Evolutionary conservation across 2,329 filamentous ascomycete genomes (phyloP).

Genomic region (Colletotrichum spaethianum): DNA sequence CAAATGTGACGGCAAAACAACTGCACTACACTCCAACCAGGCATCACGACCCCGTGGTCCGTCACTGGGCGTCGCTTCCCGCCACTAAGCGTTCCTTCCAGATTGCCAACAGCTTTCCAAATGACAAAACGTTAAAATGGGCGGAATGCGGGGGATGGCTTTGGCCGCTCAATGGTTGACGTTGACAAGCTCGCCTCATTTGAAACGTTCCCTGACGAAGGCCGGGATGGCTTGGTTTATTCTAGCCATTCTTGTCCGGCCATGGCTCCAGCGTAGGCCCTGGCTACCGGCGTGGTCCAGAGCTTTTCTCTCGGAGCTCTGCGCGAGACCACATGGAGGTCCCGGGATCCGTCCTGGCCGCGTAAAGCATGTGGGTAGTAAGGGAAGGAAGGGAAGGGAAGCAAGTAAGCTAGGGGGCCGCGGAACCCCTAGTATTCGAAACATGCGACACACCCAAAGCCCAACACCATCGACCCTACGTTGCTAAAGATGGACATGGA

Average conservation of each 20-base stretch:
- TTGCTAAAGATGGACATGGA: slow-evolving; percentile 39
- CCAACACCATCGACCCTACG: slow-evolving; percentile 15
- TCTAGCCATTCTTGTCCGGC: slow-evolving; percentile 6
- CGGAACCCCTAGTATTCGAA: slow-evolving; percentile 39
- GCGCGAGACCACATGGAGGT: neutral
- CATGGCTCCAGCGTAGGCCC: slow-evolving; percentile 1
- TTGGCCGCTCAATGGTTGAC: slow-evolving; percentile 20
- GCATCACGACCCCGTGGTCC: neutral
- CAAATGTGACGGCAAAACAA: neutral
- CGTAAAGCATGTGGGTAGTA: neutral
- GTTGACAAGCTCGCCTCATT: slow-evolving; percentile 11
- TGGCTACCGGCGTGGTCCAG: slow-evolving; percentile 11
- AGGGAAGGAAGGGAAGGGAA: slow-evolving; percentile 2
- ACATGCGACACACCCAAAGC: slow-evolving; percentile 27
- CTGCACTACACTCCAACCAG: neutral
- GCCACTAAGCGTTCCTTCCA: neutral
- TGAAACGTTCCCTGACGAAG: slow-evolving; percentile 29
- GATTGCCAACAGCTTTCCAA: slow-evolving; percentile 7
- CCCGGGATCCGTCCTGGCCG: neutral
- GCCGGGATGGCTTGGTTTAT: slow-evolving; percentile 31
- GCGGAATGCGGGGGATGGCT: slow-evolving; percentile 26
- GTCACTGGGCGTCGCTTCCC: neutral
- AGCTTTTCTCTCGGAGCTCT: slow-evolving; percentile 22
- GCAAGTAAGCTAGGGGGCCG: slow-evolving; percentile 16
- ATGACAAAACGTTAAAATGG: neutral